phyloP scores from a whole-genome alignment of 257 asterid species.

The Forsythia suspensa region DNA sequence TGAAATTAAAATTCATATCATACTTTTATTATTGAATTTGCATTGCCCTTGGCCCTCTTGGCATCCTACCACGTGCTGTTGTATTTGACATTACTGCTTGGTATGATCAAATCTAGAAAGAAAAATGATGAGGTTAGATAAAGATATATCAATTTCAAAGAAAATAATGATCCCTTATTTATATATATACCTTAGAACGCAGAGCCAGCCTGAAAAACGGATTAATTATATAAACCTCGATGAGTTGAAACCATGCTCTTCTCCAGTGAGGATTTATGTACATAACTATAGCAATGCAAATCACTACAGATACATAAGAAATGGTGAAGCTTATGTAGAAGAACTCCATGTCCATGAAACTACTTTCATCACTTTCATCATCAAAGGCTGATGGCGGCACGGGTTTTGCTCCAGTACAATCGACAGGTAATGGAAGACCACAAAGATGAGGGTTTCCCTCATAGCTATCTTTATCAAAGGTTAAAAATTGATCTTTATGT shows the following conservation, averaged over 20 bases:
- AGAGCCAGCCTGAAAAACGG: background rate
- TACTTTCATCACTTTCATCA: slow-evolving; percentile 1
- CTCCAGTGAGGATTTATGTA: slow-evolving; percentile 14
- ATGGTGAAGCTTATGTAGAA: slow-evolving; percentile 4
- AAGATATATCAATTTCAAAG: too few species aligned
- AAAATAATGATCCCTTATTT: too few species aligned
- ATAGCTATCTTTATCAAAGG: slow-evolving; percentile 18
- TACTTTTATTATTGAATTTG: too few species aligned
- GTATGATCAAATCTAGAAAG: too few species aligned
- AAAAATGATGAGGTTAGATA: too few species aligned
- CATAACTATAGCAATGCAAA: background rate
- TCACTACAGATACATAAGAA: slow-evolving; percentile 5
- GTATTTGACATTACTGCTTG: too few species aligned
- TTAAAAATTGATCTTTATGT: slow-evolving; percentile 9
- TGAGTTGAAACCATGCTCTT: background rate
- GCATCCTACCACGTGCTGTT: too few species aligned
- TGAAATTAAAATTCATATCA: too few species aligned
- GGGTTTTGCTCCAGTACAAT: background rate
- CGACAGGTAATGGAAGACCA: slow-evolving; percentile 3
- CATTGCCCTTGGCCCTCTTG: too few species aligned
- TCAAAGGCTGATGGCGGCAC: background rate
- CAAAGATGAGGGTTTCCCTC: slow-evolving; percentile 17
- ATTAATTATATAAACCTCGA: background rate
- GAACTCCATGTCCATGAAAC: background rate
- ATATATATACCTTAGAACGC: too few species aligned